These are phyloP conservation scores for Talaromyces amestolkiae DNA, from an alignment of 2,329 filamentous ascomycete genomes.

Conservation along the genomic window DNA sequence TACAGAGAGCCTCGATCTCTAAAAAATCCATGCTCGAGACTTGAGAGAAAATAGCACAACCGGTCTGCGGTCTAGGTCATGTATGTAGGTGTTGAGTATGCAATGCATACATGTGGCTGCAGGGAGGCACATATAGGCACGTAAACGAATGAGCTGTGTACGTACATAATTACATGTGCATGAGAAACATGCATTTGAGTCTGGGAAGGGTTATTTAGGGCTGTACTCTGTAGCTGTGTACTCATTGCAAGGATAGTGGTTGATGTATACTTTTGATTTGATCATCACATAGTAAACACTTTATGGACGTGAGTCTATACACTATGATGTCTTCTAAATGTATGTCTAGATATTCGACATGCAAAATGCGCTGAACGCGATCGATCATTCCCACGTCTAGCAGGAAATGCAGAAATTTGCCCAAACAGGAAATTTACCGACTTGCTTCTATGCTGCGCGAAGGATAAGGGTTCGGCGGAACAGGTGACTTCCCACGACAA, in stretches of 20 bases:
- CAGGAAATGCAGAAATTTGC: background rate
- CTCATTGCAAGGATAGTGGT: background rate
- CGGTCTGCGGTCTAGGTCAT: background rate
- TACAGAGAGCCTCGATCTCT: background rate
- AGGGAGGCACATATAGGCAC: background rate
- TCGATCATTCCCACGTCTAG: background rate
- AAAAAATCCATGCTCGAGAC: background rate
- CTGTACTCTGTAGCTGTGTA: background rate
- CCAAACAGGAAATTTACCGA: background rate
- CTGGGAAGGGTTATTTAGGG: background rate
- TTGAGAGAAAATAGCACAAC: background rate
- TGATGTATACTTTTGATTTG: background rate
- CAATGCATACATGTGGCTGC: background rate
- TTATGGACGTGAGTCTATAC: background rate
- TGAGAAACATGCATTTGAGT: slow-evolving; percentile 1
- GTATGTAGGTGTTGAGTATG: background rate
- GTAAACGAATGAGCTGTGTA: background rate
- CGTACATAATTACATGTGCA: background rate
- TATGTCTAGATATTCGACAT: background rate
- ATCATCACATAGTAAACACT: background rate
- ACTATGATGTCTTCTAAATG: background rate
- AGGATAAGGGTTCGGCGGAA: background rate
- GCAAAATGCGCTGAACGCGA: background rate
- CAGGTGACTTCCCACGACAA: slow-evolving; percentile 3
- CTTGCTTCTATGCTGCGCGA: background rate